Percentiles rank a stretch among this genome's conserved stretches.
Evolutionary conservation across 257 asterid genomes (phyloP).

Genomic region (Avicennia marina): DNA sequence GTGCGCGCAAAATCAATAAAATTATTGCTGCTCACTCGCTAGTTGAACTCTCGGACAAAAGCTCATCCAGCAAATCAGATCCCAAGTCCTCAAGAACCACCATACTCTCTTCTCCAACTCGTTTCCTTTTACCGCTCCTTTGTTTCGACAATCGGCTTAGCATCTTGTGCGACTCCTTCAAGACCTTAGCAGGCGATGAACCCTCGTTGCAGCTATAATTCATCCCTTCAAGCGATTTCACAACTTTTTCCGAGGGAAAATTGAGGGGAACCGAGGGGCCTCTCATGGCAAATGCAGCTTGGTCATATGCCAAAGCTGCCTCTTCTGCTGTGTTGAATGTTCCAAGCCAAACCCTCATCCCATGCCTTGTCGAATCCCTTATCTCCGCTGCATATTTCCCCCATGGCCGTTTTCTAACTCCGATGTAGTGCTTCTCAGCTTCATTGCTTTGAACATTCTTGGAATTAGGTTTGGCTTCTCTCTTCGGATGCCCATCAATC

Average conservation of each 20-base stretch:
- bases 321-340: too few relatives aligned
- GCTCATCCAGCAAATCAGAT: slow-evolving; percentile 4
- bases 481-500: too few relatives aligned
- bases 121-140: not conserved
- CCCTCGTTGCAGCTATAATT: not conserved
- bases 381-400: too few relatives aligned
- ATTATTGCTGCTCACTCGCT: too few relatives aligned
- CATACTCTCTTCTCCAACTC: not conserved
- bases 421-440: too few relatives aligned
- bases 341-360: too few relatives aligned
- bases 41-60: not conserved
- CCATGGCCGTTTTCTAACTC: too few relatives aligned
- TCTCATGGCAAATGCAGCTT: not conserved
- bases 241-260: not conserved
- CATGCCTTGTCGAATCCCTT: too few relatives aligned
- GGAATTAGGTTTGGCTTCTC: too few relatives aligned
- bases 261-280: not conserved
- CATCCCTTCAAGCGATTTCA: not conserved
- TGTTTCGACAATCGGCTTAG: not conserved
- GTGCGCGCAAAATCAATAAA: too few relatives aligned
- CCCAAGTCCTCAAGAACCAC: slow-evolving; percentile 11
- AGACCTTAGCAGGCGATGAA: not conserved
- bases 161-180: not conserved
- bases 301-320: not conserved
- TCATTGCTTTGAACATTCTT: too few relatives aligned